phyloP scores from a whole-genome alignment of 441 rosid species.

The Pelargonium citronellum region DNA sequence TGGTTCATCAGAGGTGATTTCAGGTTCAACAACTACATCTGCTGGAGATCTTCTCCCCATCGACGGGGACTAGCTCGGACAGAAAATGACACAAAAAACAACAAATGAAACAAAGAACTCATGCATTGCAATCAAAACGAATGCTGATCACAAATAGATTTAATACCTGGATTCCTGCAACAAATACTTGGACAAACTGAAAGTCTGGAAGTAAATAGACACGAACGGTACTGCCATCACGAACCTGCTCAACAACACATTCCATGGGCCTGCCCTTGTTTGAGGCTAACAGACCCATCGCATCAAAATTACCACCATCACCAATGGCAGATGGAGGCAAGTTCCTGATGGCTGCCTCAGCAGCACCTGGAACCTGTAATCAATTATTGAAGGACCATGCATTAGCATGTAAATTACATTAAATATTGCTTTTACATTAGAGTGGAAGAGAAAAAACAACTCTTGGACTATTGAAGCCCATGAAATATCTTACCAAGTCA shows the following conservation, averaged over 20 bases:
- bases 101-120: neutral
- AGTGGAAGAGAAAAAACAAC: neutral
- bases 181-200: slow-evolving; percentile 90
- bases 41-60: slow-evolving; percentile 63
- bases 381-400: slow-evolving; percentile 5
- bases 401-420: too few relatives aligned
- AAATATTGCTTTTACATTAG: too few relatives aligned
- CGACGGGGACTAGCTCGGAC: slow-evolving; percentile 51
- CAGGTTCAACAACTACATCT: slow-evolving; percentile 46
- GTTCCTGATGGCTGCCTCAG: slow-evolving; percentile 67
- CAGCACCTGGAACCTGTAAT: slow-evolving; percentile 69
- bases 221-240: slow-evolving; percentile 89
- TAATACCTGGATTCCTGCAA: slow-evolving; percentile 94
- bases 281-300: slow-evolving; percentile 69
- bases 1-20: slow-evolving; percentile 40
- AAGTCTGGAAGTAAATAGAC: slow-evolving; percentile 94
- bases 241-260: slow-evolving; percentile 92
- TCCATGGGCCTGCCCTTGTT: slow-evolving; percentile 87
- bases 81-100: slow-evolving; percentile 2
- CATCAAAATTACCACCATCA: slow-evolving; percentile 72
- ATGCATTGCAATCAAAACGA: neutral
- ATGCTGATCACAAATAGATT: neutral
- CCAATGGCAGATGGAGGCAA: slow-evolving; percentile 95
- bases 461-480: neutral
- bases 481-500: too few relatives aligned